These are phyloP conservation scores for Plasmopara muralis DNA, from an alignment of 352 stramenopile species.

Conservation along the genomic window DNA sequence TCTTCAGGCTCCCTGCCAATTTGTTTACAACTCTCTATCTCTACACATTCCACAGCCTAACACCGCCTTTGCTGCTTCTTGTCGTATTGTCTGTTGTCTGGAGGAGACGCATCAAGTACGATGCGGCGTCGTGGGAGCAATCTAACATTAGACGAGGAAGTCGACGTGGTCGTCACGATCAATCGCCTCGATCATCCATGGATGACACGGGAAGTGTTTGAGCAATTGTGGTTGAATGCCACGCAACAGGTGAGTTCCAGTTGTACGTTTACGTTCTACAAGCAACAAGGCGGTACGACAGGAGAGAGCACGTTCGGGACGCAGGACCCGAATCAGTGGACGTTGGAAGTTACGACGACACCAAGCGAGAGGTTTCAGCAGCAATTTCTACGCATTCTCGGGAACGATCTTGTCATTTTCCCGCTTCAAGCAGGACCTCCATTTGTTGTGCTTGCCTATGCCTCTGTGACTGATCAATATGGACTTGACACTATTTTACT, in stretches of 20 bases:
- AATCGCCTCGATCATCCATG: constrained; percentile 41
- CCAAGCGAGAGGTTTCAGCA: constrained; percentile 31
- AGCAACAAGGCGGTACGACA: not conserved
- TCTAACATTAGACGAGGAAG: constrained; percentile 62
- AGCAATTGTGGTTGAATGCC: constrained; percentile 54
- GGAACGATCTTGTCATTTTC: constrained; percentile 56
- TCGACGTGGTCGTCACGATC: constrained; percentile 27
- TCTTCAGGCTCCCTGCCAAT: too few relatives aligned
- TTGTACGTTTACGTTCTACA: constrained; percentile 46
- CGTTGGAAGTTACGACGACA: not conserved
- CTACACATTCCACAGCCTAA: too few relatives aligned
- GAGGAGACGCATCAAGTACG: constrained; percentile 1
- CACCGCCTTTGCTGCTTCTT: too few relatives aligned
- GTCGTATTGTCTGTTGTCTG: too few relatives aligned
- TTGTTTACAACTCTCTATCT: too few relatives aligned
- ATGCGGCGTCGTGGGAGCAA: constrained; percentile 57
- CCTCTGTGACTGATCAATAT: constrained; percentile 37
- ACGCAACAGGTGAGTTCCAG: constrained; percentile 47
- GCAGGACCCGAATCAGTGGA: not conserved
- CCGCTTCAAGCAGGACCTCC: constrained; percentile 14
- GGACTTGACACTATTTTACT: constrained; percentile 45
- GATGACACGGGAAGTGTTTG: constrained; percentile 62
- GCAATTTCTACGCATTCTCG: constrained; percentile 43
- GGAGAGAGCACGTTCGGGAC: not conserved
- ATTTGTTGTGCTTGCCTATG: constrained; percentile 56